phyloP scores from a whole-genome alignment of 2,329 filamentous ascomycete genomes.

The Lizonia empirigonia region DNA sequence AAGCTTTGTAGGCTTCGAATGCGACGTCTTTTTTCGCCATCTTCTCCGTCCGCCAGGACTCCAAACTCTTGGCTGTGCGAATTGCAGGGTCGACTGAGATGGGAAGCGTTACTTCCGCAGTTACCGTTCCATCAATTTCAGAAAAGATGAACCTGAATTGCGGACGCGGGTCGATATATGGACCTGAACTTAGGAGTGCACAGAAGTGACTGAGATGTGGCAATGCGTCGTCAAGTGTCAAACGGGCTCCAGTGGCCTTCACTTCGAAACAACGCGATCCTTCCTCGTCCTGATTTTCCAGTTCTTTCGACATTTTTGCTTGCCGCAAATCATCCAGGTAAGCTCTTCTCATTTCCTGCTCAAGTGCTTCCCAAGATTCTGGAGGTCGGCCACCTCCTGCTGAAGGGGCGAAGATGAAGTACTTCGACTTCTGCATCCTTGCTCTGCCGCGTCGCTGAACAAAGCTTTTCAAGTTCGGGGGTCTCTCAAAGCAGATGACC shows the following conservation, averaged over 20 bases:
- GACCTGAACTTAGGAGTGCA: slow-evolving; percentile 60
- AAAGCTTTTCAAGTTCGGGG: slow-evolving; percentile 67
- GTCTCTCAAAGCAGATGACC: slow-evolving; percentile 68
- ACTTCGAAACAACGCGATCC: slow-evolving; percentile 36
- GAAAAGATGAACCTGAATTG: slow-evolving; percentile 66
- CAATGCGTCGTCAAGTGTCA: slow-evolving; percentile 76
- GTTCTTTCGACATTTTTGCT: slow-evolving; percentile 51
- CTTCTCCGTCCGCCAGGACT: slow-evolving; percentile 71
- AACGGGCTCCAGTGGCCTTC: slow-evolving; percentile 58
- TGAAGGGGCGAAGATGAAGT: slow-evolving; percentile 57
- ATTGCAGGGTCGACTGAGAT: slow-evolving; percentile 68
- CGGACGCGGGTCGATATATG: slow-evolving; percentile 69
- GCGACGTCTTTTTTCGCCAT: slow-evolving; percentile 81
- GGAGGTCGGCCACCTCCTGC: slow-evolving; percentile 37
- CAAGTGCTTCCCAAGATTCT: slow-evolving; percentile 68
- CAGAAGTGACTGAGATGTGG: slow-evolving; percentile 86
- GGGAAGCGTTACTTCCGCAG: slow-evolving; percentile 72
- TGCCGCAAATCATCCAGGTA: slow-evolving; percentile 70
- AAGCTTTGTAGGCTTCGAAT: slow-evolving; percentile 74
- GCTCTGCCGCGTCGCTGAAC: slow-evolving; percentile 69
- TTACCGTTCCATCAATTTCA: slow-evolving; percentile 41
- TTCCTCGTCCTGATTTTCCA: slow-evolving; percentile 58
- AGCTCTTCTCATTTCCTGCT: slow-evolving; percentile 71
- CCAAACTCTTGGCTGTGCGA: slow-evolving; percentile 58
- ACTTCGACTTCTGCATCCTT: slow-evolving; percentile 61